These are phyloP conservation scores for Colletotrichum cordylinicola DNA, from an alignment of 2,329 filamentous ascomycete species.

Conservation along the genomic window DNA sequence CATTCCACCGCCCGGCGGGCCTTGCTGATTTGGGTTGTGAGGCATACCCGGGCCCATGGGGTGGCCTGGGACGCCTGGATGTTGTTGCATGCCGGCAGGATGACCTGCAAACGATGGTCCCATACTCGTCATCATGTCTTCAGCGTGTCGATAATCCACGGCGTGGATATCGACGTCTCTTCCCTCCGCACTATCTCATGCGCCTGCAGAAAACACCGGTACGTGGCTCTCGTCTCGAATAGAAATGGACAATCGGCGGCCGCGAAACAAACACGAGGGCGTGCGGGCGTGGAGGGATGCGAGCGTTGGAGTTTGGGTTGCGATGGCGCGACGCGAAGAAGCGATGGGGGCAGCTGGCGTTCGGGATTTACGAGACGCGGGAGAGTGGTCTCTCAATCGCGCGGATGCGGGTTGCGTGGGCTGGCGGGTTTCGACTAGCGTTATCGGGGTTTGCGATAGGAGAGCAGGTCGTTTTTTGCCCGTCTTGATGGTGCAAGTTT, in stretches of 20 bases:
- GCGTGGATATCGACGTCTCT: slow-evolving; percentile 62
- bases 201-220: slow-evolving; percentile 35
- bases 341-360: background rate
- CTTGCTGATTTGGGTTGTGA: slow-evolving; percentile 74
- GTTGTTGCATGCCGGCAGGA: slow-evolving; percentile 72
- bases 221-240: background rate
- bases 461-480: background rate
- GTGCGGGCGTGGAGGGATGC: background rate
- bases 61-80: slow-evolving; percentile 72
- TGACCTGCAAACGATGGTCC: slow-evolving; percentile 69
- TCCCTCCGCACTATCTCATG: slow-evolving; percentile 52
- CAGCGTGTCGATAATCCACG: slow-evolving; percentile 58
- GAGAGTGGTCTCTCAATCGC: slow-evolving; percentile 10
- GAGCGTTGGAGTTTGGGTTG: background rate
- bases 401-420: background rate
- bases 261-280: background rate
- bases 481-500: background rate
- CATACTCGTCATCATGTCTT: slow-evolving; percentile 74
- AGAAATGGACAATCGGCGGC: slow-evolving; percentile 5
- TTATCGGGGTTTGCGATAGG: slow-evolving; percentile 16
- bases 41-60: slow-evolving; percentile 68
- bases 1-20: slow-evolving; percentile 68
- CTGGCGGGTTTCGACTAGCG: slow-evolving; percentile 1
- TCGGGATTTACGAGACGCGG: slow-evolving; percentile 8
- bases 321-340: slow-evolving; percentile 20